Evolutionary conservation across 2,329 filamentous ascomycete genomes (phyloP).

Genomic region (Sordariomycetes sp.): DNA sequence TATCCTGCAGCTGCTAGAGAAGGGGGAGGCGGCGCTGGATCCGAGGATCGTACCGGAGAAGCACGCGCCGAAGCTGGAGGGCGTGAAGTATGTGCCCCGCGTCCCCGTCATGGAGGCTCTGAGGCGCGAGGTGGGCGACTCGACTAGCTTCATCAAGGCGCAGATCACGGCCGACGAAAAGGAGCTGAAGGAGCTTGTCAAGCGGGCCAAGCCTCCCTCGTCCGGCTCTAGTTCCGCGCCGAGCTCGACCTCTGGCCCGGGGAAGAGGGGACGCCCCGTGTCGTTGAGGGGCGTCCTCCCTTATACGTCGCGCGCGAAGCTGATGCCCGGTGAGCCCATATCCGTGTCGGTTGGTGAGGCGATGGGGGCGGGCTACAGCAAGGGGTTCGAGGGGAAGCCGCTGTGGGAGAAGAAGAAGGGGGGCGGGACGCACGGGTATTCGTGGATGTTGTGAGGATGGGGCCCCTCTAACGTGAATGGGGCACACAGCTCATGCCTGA

Average conservation of each 20-base stretch:
- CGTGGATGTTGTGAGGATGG: neutral
- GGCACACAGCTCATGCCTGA: neutral
- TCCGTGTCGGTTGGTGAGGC: slow-evolving; percentile 21
- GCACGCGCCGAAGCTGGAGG: slow-evolving; percentile 41
- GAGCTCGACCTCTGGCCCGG: slow-evolving; percentile 8
- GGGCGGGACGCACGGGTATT: slow-evolving; percentile 2
- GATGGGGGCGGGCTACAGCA: slow-evolving; percentile 9
- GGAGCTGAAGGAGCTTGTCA: slow-evolving; percentile 63
- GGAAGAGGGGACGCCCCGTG: slow-evolving; percentile 7
- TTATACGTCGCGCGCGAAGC: slow-evolving; percentile 19
- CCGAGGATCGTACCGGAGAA: slow-evolving; percentile 40
- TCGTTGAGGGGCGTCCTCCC: slow-evolving; percentile 18
- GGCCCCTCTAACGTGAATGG: too few species aligned
- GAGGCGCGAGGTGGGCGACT: slow-evolving; percentile 28
- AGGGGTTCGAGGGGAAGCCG: neutral
- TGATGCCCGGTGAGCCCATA: slow-evolving; percentile 20
- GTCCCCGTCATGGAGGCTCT: slow-evolving; percentile 69
- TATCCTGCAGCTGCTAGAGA: slow-evolving; percentile 63
- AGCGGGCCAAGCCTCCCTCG: slow-evolving; percentile 25
- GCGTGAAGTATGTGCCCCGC: slow-evolving; percentile 56
- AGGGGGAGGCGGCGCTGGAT: slow-evolving; percentile 61
- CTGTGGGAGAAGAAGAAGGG: slow-evolving; percentile 1
- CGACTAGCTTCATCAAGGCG: slow-evolving; percentile 60
- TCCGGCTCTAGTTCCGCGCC: slow-evolving; percentile 13
- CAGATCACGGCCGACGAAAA: slow-evolving; percentile 66